Base-by-base conservation (phyloP, 2,329 filamentous ascomycete genomes). In the Periconia macrospinosa region DNA sequence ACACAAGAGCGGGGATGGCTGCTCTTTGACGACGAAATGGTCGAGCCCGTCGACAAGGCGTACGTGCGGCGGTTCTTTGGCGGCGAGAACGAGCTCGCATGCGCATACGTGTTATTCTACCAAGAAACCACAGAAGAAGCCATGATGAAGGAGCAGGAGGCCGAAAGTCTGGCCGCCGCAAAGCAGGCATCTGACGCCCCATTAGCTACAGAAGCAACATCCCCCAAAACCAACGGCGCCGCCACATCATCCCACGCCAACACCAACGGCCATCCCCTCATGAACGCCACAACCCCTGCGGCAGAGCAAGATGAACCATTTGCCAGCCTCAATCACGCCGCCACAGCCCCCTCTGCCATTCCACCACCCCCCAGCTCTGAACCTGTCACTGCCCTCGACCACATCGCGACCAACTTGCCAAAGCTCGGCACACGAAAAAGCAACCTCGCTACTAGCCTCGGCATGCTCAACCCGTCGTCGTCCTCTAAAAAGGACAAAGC, bases 61-160 rank as follows among this genome's bases (percentile, higher is more conserved):
- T 99, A 95, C 68, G 94, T 99, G 37, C 86, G 89, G 60, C 97
- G 96, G 72, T 99, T 99, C 76, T 99, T 99, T 66, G 94, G 94
- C 15, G 94, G 97, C 70, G 91, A 79, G 49, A 76, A 78, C 45
- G 92, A 91, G 2, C 85, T 95, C 73, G 94, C 94, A 10, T 97
- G 92, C 65, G 94, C 94, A 30, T 99, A 99, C 67, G 92, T 99
- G 15, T 79, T 99, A 10, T 99, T 99, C 74, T 99, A 99, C 75
- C 94, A 97, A 72, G 93, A 99, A 74, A 97, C 86, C 1, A 89
- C 86, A 0, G 70, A 86, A 23, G 86, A 89, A 67, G 85, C 84
- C 1, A 81, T 88, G 65, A 78, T 84, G 66, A 87, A 86, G 52
- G 92, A 97, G 74, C 89, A 95, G 70, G 92, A 95, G 65, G 87